Evolutionary conservation across 2,329 filamentous ascomycete species (phyloP).

Genomic region (Dactylonectria estremocensis): DNA sequence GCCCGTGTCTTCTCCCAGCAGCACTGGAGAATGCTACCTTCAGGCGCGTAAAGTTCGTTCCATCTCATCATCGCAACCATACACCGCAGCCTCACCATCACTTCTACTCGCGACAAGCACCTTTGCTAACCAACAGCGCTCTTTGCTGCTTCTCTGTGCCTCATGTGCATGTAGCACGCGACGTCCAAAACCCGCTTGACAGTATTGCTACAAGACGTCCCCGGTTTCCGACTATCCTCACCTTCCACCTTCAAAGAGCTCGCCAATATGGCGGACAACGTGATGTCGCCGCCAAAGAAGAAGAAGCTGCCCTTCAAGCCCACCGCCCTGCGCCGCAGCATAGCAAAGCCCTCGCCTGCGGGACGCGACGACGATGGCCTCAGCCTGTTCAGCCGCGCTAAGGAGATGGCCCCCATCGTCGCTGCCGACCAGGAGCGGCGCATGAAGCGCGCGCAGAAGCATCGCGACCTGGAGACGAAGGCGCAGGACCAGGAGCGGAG

Average conservation of each 20-base stretch:
- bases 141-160: neutral
- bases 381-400: conserved; percentile 65
- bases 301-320: conserved; percentile 67
- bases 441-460: conserved; percentile 46
- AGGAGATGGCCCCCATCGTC: conserved; percentile 64
- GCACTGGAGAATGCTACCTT: conserved; percentile 25
- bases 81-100: neutral
- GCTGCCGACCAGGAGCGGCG: conserved; percentile 58
- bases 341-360: conserved; percentile 40
- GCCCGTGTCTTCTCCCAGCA: conserved; percentile 23
- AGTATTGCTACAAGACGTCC: conserved; percentile 26
- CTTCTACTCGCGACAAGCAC: conserved; percentile 12
- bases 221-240: conserved; percentile 7
- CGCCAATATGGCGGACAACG: conserved; percentile 54
- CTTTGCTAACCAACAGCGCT: neutral
- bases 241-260: conserved; percentile 4
- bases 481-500: conserved; percentile 34
- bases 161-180: neutral
- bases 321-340: conserved; percentile 58
- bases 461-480: conserved; percentile 39
- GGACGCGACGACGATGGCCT: conserved; percentile 56
- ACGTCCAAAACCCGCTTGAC: neutral
- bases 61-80: conserved; percentile 14
- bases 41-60: conserved; percentile 40
- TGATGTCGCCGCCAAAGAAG: conserved; percentile 49